Evolutionary conservation across 169 alveolate genomes (phyloP).

Genomic region (Plasmodium berghei): DNA sequence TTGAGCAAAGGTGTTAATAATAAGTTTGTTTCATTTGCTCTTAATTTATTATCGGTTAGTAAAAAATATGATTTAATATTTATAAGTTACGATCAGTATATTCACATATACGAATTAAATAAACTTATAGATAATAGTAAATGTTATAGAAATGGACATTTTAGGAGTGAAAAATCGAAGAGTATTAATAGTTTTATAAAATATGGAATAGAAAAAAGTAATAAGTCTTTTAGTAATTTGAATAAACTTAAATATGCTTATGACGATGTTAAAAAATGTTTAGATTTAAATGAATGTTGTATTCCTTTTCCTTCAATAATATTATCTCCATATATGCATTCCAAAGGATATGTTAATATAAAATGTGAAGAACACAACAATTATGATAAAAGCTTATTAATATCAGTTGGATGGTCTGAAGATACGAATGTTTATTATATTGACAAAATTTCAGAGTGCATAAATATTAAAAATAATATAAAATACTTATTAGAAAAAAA

Average conservation of each 20-base stretch:
- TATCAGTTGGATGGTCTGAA: slow-evolving; percentile 72
- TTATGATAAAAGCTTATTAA: slow-evolving; percentile 40
- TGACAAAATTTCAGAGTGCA: slow-evolving; percentile 61
- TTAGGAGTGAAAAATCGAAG: slow-evolving; percentile 7
- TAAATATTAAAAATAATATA: slow-evolving; percentile 53
- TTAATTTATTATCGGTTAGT: slow-evolving; percentile 65
- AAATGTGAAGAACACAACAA: slow-evolving; percentile 49
- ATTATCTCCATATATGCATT: slow-evolving; percentile 38
- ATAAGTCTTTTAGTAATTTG: slow-evolving; percentile 42
- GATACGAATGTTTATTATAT: slow-evolving; percentile 64
- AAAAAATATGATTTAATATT: slow-evolving; percentile 63
- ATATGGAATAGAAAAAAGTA: slow-evolving; percentile 35
- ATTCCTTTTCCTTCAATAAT: slow-evolving; percentile 40
- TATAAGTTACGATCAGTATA: slow-evolving; percentile 48
- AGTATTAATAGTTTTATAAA: slow-evolving; percentile 12
- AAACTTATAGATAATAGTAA: slow-evolving; percentile 26
- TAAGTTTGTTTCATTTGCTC: slow-evolving; percentile 61
- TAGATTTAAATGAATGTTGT: slow-evolving; percentile 18
- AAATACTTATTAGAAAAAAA: slow-evolving; percentile 40
- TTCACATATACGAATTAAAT: slow-evolving; percentile 48
- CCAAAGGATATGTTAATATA: slow-evolving; percentile 71
- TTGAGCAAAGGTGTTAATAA: slow-evolving; percentile 30
- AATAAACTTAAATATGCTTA: slow-evolving; percentile 40
- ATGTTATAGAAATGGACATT: not conserved
- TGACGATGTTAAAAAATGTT: slow-evolving; percentile 56